phyloP scores from a whole-genome alignment of 139 green algal species.

The Pseudopediastrum boryanum region DNA sequence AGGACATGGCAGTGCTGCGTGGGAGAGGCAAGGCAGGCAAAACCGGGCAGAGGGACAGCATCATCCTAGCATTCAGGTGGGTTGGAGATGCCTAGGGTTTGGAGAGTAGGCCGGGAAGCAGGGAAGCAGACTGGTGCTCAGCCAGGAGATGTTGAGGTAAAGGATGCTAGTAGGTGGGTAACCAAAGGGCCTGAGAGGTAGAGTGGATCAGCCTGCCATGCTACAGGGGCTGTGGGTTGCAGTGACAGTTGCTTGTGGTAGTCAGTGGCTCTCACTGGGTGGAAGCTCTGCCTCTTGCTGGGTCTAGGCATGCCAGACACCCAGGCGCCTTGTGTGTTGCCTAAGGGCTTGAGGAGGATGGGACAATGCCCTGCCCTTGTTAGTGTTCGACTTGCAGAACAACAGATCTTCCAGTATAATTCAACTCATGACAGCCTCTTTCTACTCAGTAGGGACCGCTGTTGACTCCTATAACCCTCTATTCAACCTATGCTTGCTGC shows the following conservation, averaged over 20 bases:
- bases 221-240: not conserved
- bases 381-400: not conserved
- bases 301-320: too few species aligned
- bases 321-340: too few species aligned
- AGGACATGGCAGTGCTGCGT: conserved; percentile 74
- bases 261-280: too few species aligned
- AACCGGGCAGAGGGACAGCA: conserved; percentile 65
- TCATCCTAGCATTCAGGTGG: conserved; percentile 79
- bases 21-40: conserved; percentile 18
- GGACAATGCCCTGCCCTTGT: not conserved
- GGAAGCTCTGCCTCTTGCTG: too few species aligned
- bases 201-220: not conserved
- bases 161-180: not conserved
- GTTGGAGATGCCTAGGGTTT: not conserved
- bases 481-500: not conserved
- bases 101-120: not conserved
- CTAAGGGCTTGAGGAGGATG: not conserved
- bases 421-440: not conserved
- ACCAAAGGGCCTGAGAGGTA: not conserved
- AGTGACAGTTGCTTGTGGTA: too few species aligned
- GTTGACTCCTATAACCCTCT: not conserved
- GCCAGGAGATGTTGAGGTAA: not conserved
- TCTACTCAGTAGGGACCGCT: not conserved
- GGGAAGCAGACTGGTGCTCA: not conserved
- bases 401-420: not conserved